Percentiles rank a stretch among this genome's conserved stretches.
phyloP scores from a whole-genome alignment of 2,329 filamentous ascomycete genomes.

The Microdochium paspali region DNA sequence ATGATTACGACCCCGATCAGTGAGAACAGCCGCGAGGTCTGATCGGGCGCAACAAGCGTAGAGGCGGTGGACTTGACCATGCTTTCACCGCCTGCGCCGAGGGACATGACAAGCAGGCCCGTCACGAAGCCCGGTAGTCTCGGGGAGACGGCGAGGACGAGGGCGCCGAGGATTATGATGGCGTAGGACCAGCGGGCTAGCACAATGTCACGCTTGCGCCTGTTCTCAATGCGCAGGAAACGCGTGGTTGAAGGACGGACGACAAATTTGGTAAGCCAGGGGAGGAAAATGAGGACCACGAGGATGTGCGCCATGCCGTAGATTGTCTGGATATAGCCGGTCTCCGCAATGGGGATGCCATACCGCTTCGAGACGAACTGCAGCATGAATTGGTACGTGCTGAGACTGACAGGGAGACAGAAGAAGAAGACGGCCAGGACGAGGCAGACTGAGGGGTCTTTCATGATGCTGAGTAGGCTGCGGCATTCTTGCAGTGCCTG shows the following conservation, averaged over 20 bases:
- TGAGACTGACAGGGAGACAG: slow-evolving; percentile 7
- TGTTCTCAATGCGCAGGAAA: slow-evolving; percentile 11
- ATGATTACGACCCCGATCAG: slow-evolving; percentile 13
- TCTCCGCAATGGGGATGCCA: slow-evolving; percentile 15
- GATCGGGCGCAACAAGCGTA: slow-evolving; percentile 15
- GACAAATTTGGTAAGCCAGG: slow-evolving; percentile 12
- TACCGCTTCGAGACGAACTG: slow-evolving; percentile 21
- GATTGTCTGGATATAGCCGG: slow-evolving; percentile 18
- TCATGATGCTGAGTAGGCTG: slow-evolving; percentile 5
- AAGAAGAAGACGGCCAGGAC: slow-evolving; percentile 16
- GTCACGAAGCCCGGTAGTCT: slow-evolving; percentile 13
- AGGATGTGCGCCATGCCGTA: slow-evolving; percentile 17
- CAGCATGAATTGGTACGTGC: slow-evolving; percentile 8
- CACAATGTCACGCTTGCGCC: slow-evolving; percentile 16
- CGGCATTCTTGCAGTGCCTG: slow-evolving; percentile 1
- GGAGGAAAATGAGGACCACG: slow-evolving; percentile 15
- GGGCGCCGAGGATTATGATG: slow-evolving; percentile 10
- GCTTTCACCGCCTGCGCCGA: slow-evolving; percentile 15
- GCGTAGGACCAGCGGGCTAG: slow-evolving; percentile 14
- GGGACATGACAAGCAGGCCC: slow-evolving; percentile 17
- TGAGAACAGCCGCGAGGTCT: slow-evolving; percentile 18
- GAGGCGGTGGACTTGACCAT: slow-evolving; percentile 16
- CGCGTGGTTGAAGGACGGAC: slow-evolving; percentile 9
- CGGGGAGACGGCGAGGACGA: slow-evolving; percentile 15
- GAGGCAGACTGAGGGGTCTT: slow-evolving; percentile 6